Evolutionary conservation across 73 alveolate species (phyloP).

Genomic region (Paramecium sexaurelia): DNA sequence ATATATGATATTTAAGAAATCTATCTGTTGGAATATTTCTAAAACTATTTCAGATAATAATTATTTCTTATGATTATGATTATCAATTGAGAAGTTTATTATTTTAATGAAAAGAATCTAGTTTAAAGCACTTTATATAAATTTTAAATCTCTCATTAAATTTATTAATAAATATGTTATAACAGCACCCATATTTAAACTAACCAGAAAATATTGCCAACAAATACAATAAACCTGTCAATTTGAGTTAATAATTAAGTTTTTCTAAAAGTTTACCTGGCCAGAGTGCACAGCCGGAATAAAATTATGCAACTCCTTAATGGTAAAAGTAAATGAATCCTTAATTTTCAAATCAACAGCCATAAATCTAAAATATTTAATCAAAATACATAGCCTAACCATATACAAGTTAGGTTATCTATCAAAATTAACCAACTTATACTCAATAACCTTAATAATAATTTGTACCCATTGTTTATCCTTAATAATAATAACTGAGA

Average conservation of each 20-base stretch:
- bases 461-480: not conserved
- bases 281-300: not conserved
- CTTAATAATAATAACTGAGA: not conserved
- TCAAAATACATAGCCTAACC: not conserved
- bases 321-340: not conserved
- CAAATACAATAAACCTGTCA: slow-evolving; percentile 6
- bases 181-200: slow-evolving; percentile 28
- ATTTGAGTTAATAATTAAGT: not conserved
- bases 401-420: not conserved
- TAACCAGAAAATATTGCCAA: not conserved
- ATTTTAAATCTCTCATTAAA: not conserved
- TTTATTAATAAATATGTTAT: not conserved
- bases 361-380: not conserved
- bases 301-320: slow-evolving; percentile 18
- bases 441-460: not conserved
- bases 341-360: not conserved
- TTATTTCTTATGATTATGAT: not conserved
- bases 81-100: not conserved
- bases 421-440: not conserved
- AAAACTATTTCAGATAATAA: not conserved
- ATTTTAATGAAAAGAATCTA: not conserved
- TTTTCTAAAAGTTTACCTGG: not conserved
- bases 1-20: not conserved
- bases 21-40: not conserved
- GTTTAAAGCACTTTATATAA: not conserved